Conservation (phyloP, 495 filamentous ascomycete species). For the Cudoniella acicularis region DNA sequence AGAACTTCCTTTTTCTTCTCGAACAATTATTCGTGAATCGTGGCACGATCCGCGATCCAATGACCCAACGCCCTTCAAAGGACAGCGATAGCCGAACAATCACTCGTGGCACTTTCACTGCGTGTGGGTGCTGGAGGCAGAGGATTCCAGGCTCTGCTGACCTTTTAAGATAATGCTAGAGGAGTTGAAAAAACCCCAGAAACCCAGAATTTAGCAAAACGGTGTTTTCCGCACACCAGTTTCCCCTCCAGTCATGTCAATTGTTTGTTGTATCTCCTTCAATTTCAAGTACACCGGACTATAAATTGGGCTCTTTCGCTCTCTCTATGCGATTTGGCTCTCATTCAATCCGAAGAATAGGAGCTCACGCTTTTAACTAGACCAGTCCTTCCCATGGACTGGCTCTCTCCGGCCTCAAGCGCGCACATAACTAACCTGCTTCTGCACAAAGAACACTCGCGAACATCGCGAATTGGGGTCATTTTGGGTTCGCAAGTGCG, state of each 20-base stretch:
- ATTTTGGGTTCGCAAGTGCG: no score
- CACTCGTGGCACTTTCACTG: no score
- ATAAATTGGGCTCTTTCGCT: constrained; percentile 48
- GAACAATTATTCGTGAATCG: not conserved
- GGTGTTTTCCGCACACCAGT: not conserved
- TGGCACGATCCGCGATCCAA: not conserved
- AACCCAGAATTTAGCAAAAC: no score
- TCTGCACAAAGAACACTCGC: no score
- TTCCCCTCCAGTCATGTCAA: not conserved
- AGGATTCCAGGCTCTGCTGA: not conserved
- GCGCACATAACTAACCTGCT: constrained; percentile 13
- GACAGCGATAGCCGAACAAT: no score
- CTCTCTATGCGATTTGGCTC: constrained; percentile 42
- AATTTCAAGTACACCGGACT: constrained; percentile 30
- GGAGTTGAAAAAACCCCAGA: no score
- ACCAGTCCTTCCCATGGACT: constrained; percentile 14
- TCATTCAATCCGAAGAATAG: constrained; percentile 49
- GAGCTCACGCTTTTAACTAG: constrained; percentile 18
- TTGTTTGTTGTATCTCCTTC: not conserved
- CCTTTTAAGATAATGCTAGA: not conserved
- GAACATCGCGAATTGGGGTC: no score
- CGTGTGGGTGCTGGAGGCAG: not conserved
- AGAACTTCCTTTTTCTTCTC: not conserved
- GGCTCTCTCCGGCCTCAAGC: constrained; percentile 22
- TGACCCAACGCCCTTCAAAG: no score